These are phyloP conservation scores for Neoboletus brunneissimus DNA, from an alignment of 768 basidiomycete genomes.

Conservation along the genomic window DNA sequence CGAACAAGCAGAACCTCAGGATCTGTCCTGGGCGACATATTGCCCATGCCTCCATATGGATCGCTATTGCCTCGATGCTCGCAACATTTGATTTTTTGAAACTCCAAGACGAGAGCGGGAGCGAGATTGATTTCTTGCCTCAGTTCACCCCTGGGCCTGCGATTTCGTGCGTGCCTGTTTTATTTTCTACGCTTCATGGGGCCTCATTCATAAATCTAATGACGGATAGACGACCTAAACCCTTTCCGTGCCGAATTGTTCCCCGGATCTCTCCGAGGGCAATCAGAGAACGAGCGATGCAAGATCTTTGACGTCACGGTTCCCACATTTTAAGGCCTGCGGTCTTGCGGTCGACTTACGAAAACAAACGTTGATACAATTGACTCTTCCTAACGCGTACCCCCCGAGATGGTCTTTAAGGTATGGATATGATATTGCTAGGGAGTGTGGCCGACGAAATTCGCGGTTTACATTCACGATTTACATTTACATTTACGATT, in stretches of 20 bases:
- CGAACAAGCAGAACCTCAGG: slow-evolving; percentile 9
- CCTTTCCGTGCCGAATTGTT: slow-evolving; percentile 22
- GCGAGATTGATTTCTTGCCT: slow-evolving; percentile 23
- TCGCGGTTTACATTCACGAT: too few species aligned
- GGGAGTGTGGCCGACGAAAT: too few species aligned
- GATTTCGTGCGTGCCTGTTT: slow-evolving; percentile 18
- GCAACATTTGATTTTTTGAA: slow-evolving; percentile 22
- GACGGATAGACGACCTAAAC: slow-evolving; percentile 20
- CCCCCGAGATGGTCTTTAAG: too few species aligned
- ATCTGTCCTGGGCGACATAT: slow-evolving; percentile 24
- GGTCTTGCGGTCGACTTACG: too few species aligned
- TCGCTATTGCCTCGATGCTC: slow-evolving; percentile 23
- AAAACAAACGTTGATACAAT: too few species aligned
- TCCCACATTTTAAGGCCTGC: too few species aligned
- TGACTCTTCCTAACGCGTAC: too few species aligned
- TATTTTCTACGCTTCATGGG: not conserved
- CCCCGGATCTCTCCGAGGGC: slow-evolving; percentile 12
- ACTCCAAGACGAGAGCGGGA: slow-evolving; percentile 19
- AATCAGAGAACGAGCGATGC: slow-evolving; percentile 10
- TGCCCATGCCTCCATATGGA: slow-evolving; percentile 26
- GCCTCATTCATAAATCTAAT: not conserved
- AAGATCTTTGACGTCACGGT: not conserved
- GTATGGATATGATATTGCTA: too few species aligned
- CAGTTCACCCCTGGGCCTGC: slow-evolving; percentile 14
- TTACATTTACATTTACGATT: too few species aligned